Base-by-base conservation (phyloP, 805 yeast species). In the Metschnikowia shivogae region DNA sequence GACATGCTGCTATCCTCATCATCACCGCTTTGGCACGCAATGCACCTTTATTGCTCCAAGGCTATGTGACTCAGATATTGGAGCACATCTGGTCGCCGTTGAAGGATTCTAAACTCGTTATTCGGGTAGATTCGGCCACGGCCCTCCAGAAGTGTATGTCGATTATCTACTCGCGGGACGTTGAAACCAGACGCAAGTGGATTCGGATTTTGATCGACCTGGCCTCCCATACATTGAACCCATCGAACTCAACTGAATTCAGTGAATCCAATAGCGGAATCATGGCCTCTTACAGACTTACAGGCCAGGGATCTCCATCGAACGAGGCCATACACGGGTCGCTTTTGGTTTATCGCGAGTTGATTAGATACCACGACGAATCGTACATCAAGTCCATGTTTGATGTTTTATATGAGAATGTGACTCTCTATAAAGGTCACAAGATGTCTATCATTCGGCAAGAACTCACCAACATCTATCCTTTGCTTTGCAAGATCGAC, bases 1-100 rank as follows among this genome's bases (percentile, higher is more conserved):
- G 93, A 51, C 97, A 92, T 60, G 97, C 97, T 0, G 96, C 97
- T 1, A 81, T 89, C 32, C 71, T 92, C 43, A 82, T 89, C 34
- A 78, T 93, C 34, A 78, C 84, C 6, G 85, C 97, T 0, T 74
- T 93, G 49, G 96, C 97, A 0, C 80, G 80, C 44, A 86, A 87
- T 58, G 85, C 95, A 1, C 96, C 98, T 2, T 86, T 95, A 7
- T 69, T 89, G 46, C 70, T 92, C 42, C 86, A 86, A 59, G 79
- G 82, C 30, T 87, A 86, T 62, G 84, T 89, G 28, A 81, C 84
- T 48, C 84, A 85, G 34, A 83, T 90, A 13, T 69, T 92, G 44
- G 87, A 86, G 38, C 83, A 86, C 54, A 79, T 93, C 13, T 92
- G 97, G 97, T 74, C 82, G 33, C 96, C 95, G 0, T 68, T 93